Evolutionary conservation across 2,329 filamentous ascomycete species (phyloP).

Genomic region (Xylariaceae sp.): DNA sequence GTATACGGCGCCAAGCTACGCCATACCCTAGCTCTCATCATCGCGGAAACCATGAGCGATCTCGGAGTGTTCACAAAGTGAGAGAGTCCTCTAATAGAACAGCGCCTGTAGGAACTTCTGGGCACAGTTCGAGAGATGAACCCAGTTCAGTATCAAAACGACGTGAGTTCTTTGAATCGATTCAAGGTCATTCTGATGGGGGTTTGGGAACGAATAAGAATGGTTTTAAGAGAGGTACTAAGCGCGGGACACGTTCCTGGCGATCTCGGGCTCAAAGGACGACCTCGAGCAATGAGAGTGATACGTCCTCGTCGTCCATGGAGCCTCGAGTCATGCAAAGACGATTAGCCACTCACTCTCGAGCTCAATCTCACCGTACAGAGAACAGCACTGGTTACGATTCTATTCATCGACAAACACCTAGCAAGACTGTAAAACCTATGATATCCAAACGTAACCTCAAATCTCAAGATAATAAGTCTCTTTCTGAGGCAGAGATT

Average conservation of each 20-base stretch:
- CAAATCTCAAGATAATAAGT: slow-evolving; percentile 1
- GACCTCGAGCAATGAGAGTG: slow-evolving; percentile 1
- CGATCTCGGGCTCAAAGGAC: background rate
- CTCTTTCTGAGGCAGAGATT: slow-evolving; percentile 24
- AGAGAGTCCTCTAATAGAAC: background rate
- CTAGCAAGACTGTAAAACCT: background rate
- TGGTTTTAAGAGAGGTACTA: background rate
- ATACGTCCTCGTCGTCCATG: slow-evolving; percentile 7
- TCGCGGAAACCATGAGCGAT: background rate
- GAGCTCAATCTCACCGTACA: background rate
- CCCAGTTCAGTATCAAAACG: slow-evolving; percentile 9
- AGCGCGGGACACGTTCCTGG: background rate
- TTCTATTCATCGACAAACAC: background rate
- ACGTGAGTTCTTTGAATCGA: slow-evolving; percentile 6
- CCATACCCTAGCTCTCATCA: background rate
- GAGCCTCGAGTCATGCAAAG: background rate
- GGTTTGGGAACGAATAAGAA: background rate
- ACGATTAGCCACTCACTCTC: background rate
- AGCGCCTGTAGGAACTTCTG: background rate
- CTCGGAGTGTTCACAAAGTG: background rate
- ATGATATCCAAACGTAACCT: background rate
- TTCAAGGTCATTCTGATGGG: background rate
- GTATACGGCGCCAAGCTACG: slow-evolving; percentile 1
- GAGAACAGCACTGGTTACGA: background rate
- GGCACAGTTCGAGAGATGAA: background rate